phyloP scores from a whole-genome alignment of 176 grass and related monocot genomes.

The Juncus inflexus region DNA sequence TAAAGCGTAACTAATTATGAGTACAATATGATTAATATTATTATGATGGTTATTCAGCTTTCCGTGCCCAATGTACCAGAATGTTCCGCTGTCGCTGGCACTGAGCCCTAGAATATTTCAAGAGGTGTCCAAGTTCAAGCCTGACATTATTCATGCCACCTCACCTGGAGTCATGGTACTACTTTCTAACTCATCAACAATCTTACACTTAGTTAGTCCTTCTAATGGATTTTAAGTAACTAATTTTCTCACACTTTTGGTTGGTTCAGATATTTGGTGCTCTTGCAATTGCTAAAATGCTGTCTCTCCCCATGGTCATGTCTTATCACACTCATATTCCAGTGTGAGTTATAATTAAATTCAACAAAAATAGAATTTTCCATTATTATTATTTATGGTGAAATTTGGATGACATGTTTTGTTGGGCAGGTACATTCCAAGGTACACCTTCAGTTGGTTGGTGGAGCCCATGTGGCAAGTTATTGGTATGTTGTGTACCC shows the following conservation, averaged over 20 bases:
- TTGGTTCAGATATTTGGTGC: conserved; percentile 79
- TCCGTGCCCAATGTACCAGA: conserved; percentile 88
- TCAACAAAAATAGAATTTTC: neutral
- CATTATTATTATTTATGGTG: neutral
- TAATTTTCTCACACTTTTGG: neutral
- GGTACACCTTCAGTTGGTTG: conserved; percentile 97
- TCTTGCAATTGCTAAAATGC: conserved; percentile 78
- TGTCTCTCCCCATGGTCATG: conserved; percentile 88
- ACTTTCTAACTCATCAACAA: neutral
- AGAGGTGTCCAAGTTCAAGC: conserved; percentile 80
- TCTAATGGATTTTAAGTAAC: neutral
- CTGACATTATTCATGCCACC: conserved; percentile 89
- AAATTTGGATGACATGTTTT: conserved; percentile 20
- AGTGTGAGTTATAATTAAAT: conserved; percentile 41
- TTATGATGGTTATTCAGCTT: conserved; percentile 49
- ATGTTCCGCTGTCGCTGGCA: conserved; percentile 82
- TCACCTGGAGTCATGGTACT: conserved; percentile 96
- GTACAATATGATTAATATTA: too few species aligned
- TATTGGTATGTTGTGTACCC: conserved; percentile 55
- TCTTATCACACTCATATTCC: conserved; percentile 99
- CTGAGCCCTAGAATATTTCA: conserved; percentile 94
- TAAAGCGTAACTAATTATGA: too few species aligned
- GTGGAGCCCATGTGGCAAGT: conserved; percentile 84
- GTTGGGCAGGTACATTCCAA: conserved; percentile 71
- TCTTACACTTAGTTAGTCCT: neutral